A percentile compares a stretch with the other conserved stretches of the same genome.
Conservation (phyloP, 305 asterid genomes). For the Fraxinus albicans region DNA sequence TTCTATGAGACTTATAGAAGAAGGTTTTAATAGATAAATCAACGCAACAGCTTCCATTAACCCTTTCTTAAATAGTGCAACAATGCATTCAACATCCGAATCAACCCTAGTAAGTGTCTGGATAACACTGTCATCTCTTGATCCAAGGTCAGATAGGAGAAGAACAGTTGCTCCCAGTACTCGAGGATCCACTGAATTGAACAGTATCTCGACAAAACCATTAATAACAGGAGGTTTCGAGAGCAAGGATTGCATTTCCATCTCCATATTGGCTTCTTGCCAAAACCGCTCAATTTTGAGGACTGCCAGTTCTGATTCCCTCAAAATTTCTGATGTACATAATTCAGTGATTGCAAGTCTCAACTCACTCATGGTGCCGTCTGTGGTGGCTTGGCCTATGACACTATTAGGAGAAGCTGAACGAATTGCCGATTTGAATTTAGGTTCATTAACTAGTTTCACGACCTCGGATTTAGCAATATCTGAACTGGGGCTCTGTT, state of each 20-base stretch:
- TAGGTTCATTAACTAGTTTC: conserved; percentile 18
- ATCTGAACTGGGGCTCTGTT: conserved; percentile 28
- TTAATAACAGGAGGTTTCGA: conserved; percentile 65
- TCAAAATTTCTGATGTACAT: conserved; percentile 60
- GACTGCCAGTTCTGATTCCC: conserved; percentile 66
- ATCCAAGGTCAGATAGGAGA: conserved; percentile 65
- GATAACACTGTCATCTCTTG: conserved; percentile 49
- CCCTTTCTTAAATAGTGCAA: conserved; percentile 71
- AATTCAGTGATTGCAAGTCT: conserved; percentile 49
- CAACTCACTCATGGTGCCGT: conserved; percentile 51
- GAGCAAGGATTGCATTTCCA: conserved; percentile 42
- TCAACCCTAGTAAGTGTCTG: conserved; percentile 72
- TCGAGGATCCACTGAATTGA: conserved; percentile 53
- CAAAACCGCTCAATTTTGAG: conserved; percentile 51
- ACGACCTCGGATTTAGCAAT: conserved; percentile 20
- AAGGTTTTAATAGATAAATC: conserved; percentile 50
- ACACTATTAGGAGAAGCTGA: conserved; percentile 54
- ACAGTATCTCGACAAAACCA: conserved; percentile 69
- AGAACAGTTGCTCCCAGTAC: conserved; percentile 53
- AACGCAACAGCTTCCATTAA: conserved; percentile 68
- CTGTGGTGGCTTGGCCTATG: conserved; percentile 46
- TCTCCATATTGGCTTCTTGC: conserved; percentile 35
- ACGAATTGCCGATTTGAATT: conserved; percentile 20
- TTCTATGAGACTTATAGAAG: conserved; percentile 36
- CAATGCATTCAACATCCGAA: conserved; percentile 66